Percentiles rank a stretch among this genome's conserved stretches.
Conservation (phyloP, 129 eudicot genomes). For the Lactuca saligna region DNA sequence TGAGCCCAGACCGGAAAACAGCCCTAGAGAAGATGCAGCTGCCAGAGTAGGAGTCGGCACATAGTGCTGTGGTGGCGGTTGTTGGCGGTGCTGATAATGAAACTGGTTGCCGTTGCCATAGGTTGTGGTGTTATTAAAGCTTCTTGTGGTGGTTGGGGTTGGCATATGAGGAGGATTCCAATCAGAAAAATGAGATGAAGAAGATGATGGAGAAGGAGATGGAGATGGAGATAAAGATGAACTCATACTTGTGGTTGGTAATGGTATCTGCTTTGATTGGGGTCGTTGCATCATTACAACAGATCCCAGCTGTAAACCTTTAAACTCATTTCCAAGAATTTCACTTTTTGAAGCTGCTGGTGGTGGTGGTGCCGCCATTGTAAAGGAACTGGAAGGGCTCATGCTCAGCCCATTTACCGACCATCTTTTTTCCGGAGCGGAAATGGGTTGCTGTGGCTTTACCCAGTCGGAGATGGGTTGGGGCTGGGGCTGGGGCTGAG, state of each 20-base stretch:
- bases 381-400: constrained; percentile 18
- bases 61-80: background rate
- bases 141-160: background rate
- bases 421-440: constrained; percentile 47
- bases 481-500: constrained; percentile 32
- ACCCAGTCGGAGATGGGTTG: constrained; percentile 21
- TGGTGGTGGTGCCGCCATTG: background rate
- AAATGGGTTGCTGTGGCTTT: too few relatives aligned
- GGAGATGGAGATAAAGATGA: constrained; percentile 34
- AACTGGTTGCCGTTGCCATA: constrained; percentile 30
- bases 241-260: constrained; percentile 17
- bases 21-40: constrained; percentile 80
- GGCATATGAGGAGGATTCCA: constrained; percentile 21
- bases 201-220: constrained; percentile 43
- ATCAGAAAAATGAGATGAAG: background rate
- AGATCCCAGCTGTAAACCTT: constrained; percentile 69
- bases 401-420: constrained; percentile 41
- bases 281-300: constrained; percentile 82
- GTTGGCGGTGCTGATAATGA: constrained; percentile 44
- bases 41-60: constrained; percentile 60
- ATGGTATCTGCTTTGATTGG: constrained; percentile 46
- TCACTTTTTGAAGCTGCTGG: background rate
- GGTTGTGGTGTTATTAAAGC: constrained; percentile 30
- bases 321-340: constrained; percentile 36
- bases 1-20: constrained; percentile 52